Base-by-base conservation (phyloP, 805 yeast species). In the Candida taoyuanica region DNA sequence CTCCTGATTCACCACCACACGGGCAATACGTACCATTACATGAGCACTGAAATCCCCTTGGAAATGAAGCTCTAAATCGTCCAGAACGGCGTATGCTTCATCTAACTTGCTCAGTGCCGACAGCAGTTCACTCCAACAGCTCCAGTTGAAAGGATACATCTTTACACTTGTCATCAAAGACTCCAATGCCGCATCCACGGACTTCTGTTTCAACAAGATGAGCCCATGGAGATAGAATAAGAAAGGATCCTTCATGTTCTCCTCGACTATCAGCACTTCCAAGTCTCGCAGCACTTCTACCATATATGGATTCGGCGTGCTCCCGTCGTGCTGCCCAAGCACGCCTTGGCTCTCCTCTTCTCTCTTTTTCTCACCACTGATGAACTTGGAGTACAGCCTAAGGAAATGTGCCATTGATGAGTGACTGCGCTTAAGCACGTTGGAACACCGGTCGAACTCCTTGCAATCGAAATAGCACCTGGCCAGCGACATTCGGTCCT, bases 61-160 rank as follows among this genome's bases (percentile, higher is more conserved):
- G 55, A 15, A 40, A 17, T 29, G 29, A 7, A 14, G 7, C 12
- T 35, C 38, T 2, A 67, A 36, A 29, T 55, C 50, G 6, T 51
- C 33, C 14, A 48, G 24, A 37, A 52, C 31, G 16, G 35, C 27
- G 33, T 64, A 40, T 0, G 86, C 81, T 38, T 83, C 85, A 43
- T 81, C 83, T 38, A 78, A 69, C 21, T 76, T 71, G 7, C 74
- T 60, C 20, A 86, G 62, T 37, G 85, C 76, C 4, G 76, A 65
- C 11, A 78, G 64, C 28, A 93, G 65, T 55, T 91, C 97, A 40
- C 73, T 70, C 97, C 97, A 93, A 42, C 93, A 83, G 38, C 89
- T 75, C 98, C 98, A 93, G 58, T 91, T 91, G 58, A 71, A 84
- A 0, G 97, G 95, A 50, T 81, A 87, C 20, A 70, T 35, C 17